Base-by-base conservation (phyloP, 1,284 basidiomycete species). In the Retiboletus flavoniger region DNA sequence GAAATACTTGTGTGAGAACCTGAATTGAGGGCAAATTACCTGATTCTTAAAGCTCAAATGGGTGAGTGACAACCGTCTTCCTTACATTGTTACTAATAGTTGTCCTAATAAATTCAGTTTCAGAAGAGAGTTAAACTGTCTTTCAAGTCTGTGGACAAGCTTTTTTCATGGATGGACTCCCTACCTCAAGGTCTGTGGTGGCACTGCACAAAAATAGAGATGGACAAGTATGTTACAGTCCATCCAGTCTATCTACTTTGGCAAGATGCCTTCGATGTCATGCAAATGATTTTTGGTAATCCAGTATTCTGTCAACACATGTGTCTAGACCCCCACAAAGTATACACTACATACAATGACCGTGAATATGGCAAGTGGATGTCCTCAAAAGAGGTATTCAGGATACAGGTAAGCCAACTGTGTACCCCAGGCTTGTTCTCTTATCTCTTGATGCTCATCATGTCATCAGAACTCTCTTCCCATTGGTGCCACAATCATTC, bases 161-260 rank as follows among this genome's bases (percentile, higher is more conserved):
- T 54, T 16, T 45, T 50, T 3, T 40, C 43, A 6, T 50, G 43
- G 48, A 50, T 54, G 36, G 38, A 54, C 3, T 4, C 26, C 2
- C n/a, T 54, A 13, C 53, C 48, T n/a, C 38, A 42, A 40, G 44
- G 36, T 7, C 53, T 38, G 31, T 14, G 9, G 4, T 54, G 43
- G 53, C 34, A 13, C 19, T 54, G 48, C 3, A 40, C 21, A 3
- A 24, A 24, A 6, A 24, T 24, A 1, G 24, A 24, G 24, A 24
- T 24, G 24, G 4, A 24, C 4, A 6, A 24, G 6, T 24, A 24
- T 6, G 4, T 24, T 6, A 24, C 24, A 3, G 4, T 24, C 1
- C 40, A 42, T 9, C 24, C 21, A 10, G 16, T 42, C 5, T 42
- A 42, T 2, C 40, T 42, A 10, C 40, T 42, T 16, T 42, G 40